Conservation (phyloP, 495 filamentous ascomycete genomes). For the Aspergillus affinis region DNA sequence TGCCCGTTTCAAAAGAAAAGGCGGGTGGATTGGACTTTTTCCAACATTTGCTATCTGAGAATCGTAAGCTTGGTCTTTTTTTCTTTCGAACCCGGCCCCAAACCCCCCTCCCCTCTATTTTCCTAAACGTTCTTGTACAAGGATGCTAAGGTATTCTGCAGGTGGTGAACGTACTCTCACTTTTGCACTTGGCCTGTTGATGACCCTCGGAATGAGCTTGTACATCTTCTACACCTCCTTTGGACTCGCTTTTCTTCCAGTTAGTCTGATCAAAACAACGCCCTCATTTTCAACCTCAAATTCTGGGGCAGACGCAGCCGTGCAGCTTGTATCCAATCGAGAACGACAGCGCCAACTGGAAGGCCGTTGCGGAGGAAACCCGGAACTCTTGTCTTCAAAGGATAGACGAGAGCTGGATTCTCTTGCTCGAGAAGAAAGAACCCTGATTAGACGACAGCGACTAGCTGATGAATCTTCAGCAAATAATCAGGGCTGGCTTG, state of each 20-base stretch:
- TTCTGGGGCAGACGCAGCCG: conserved; percentile 69
- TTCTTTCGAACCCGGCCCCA: not conserved
- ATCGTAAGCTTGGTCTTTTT: conserved; percentile 53
- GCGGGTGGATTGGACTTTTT: conserved; percentile 85
- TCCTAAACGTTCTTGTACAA: not conserved
- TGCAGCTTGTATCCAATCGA: conserved; percentile 79
- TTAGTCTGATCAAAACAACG: conserved; percentile 86
- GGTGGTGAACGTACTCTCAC: conserved; percentile 89
- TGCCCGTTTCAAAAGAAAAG: conserved; percentile 67
- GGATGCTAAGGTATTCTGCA: conserved; percentile 23
- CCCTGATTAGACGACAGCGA: conserved; percentile 84
- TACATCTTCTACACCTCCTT: conserved; percentile 87
- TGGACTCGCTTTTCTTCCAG: conserved; percentile 84
- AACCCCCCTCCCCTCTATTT: not conserved
- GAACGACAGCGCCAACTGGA: conserved; percentile 91
- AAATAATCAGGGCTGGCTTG: conserved; percentile 66
- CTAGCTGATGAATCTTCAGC: conserved; percentile 78
- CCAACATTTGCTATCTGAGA: conserved; percentile 76
- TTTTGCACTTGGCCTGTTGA: conserved; percentile 81
- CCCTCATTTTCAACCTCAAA: conserved; percentile 77
- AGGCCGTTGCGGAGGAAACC: conserved; percentile 74
- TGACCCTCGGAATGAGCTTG: conserved; percentile 78
- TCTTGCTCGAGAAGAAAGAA: conserved; percentile 85
- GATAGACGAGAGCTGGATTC: conserved; percentile 86
- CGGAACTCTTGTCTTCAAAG: conserved; percentile 72